These are phyloP conservation scores for Lachnum nothofagi DNA, from an alignment of 2,329 filamentous ascomycete genomes.

Conservation along the genomic window DNA sequence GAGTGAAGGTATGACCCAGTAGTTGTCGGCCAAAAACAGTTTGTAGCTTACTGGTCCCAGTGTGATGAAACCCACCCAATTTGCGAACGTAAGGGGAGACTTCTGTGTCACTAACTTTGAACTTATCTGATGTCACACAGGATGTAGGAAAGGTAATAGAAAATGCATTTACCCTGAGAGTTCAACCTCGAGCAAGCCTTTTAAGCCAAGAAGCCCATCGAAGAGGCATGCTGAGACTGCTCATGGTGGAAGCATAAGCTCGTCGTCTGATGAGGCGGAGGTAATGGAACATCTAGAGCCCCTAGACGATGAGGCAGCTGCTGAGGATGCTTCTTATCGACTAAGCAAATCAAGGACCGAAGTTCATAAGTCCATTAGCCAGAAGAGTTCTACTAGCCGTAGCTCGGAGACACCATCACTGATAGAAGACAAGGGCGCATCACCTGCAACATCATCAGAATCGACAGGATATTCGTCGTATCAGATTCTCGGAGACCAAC, in stretches of 20 bases:
- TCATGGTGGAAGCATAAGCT: conserved; percentile 39
- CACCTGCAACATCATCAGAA: conserved; percentile 48
- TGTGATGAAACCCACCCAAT: conserved; percentile 86
- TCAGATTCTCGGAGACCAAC: conserved; percentile 10
- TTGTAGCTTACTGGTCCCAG: conserved; percentile 46
- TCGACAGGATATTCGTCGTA: conserved; percentile 29
- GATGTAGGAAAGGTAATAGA: conserved; percentile 85
- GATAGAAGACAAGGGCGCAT: conserved; percentile 47
- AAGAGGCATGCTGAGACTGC: conserved; percentile 35
- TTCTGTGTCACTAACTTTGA: conserved; percentile 10
- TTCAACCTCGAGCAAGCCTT: conserved; percentile 36
- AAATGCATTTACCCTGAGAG: conserved; percentile 86
- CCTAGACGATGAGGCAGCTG: conserved; percentile 52
- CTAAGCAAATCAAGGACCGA: conserved; percentile 25
- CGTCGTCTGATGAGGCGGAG: conserved; percentile 50
- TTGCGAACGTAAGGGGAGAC: conserved; percentile 62
- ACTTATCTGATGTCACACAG: conserved; percentile 38
- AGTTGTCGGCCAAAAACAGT: neutral
- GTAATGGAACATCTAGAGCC: conserved; percentile 46
- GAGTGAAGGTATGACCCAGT: conserved; percentile 63
- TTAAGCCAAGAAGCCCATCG: conserved; percentile 11
- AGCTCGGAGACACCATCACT: conserved; percentile 51
- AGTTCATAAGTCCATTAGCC: conserved; percentile 36
- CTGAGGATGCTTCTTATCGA: conserved; percentile 17
- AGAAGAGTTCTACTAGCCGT: conserved; percentile 38